Evolutionary conservation across 257 asterid genomes (phyloP).

Genomic region (Petrea volubilis): DNA sequence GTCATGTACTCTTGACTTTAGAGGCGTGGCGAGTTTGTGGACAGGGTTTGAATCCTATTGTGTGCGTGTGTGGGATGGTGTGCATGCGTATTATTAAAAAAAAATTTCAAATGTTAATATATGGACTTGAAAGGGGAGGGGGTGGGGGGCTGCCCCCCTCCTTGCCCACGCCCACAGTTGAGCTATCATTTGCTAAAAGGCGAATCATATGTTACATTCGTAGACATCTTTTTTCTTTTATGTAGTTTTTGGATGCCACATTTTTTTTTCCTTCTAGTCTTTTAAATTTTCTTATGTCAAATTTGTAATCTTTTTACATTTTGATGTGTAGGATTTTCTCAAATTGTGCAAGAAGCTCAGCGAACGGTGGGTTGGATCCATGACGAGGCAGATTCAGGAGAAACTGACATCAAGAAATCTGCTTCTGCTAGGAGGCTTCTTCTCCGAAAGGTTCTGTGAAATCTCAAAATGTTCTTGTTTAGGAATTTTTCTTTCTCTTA

Average conservation of each 20-base stretch:
- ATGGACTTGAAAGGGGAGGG: too few relatives aligned
- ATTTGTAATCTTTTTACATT: not conserved
- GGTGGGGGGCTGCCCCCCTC: too few relatives aligned
- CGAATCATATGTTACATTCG: not conserved
- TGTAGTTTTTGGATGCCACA: not conserved
- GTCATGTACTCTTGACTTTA: too few relatives aligned
- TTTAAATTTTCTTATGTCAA: not conserved
- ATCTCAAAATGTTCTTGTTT: constrained; percentile 14
- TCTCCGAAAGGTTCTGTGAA: constrained; percentile 49
- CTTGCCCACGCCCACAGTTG: too few relatives aligned
- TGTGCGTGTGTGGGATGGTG: too few relatives aligned
- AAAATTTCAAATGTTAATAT: too few relatives aligned
- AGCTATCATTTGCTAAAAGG: not conserved
- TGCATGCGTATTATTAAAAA: too few relatives aligned
- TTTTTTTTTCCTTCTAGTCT: not conserved
- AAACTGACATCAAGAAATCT: constrained; percentile 28
- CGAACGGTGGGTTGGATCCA: constrained; percentile 76
- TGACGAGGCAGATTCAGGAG: constrained; percentile 61
- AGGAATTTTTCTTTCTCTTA: not conserved
- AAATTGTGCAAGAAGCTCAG: constrained; percentile 75
- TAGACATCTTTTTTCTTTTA: not conserved
- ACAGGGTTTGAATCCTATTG: too few relatives aligned
- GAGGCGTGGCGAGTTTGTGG: too few relatives aligned
- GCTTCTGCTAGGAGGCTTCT: constrained; percentile 52
- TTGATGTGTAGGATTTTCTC: constrained; percentile 60